phyloP scores from a whole-genome alignment of 306 rosid species.

The Casuarina glauca region DNA sequence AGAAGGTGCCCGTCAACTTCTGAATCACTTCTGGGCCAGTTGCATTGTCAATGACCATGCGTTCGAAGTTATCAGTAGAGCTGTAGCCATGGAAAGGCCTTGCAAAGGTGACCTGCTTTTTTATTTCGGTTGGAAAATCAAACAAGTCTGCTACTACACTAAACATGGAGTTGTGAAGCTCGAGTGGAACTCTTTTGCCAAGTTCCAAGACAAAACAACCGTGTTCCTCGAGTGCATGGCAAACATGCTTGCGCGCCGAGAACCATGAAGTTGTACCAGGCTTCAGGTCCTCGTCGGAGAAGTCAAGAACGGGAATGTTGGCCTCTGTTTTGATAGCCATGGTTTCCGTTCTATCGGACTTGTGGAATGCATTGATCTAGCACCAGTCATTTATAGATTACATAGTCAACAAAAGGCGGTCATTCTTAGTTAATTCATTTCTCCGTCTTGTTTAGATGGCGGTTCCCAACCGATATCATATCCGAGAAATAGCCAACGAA shows the following conservation, averaged over 20 bases:
- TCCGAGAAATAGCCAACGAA: no score
- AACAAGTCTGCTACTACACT: slow-evolving; percentile 1
- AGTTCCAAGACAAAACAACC: slow-evolving; percentile 7
- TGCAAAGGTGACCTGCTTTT: background rate
- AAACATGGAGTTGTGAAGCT: slow-evolving; percentile 16
- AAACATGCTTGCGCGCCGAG: background rate
- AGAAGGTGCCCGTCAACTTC: slow-evolving; percentile 13
- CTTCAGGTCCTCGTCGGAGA: slow-evolving; percentile 13
- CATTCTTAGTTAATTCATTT: no score
- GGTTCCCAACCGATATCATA: no score
- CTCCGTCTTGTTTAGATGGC: no score
- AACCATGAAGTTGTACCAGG: slow-evolving; percentile 15
- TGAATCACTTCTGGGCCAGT: background rate
- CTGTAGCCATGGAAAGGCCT: slow-evolving; percentile 19
- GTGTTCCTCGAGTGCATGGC: slow-evolving; percentile 16
- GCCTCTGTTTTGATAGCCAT: background rate
- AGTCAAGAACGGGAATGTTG: slow-evolving; percentile 10
- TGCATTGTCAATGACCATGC: slow-evolving; percentile 18
- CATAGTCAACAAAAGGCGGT: no score
- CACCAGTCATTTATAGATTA: no score
- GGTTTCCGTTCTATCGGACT: background rate
- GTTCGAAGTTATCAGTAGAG: slow-evolving; percentile 2
- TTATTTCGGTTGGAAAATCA: slow-evolving; percentile 18
- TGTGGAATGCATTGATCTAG: no score
- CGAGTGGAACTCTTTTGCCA: background rate